phyloP scores from a whole-genome alignment of 352 stramenopile species.

The Globisporangium parvum region DNA sequence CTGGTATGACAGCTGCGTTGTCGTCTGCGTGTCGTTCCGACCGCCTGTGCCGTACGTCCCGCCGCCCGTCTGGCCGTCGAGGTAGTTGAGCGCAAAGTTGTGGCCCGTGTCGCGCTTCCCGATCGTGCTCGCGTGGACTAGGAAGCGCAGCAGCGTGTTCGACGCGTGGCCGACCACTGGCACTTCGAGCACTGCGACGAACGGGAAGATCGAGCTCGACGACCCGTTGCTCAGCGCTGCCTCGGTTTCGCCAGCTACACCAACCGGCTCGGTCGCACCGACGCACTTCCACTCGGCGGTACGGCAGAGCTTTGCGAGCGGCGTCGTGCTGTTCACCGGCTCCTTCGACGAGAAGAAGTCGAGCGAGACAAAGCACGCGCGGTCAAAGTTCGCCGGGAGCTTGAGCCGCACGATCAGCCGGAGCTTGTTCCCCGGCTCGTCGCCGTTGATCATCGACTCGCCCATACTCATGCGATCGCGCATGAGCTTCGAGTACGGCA shows the following conservation, averaged over 20 bases:
- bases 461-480: constrained; percentile 69
- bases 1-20: constrained; percentile 58
- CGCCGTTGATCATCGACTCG: constrained; percentile 70
- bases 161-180: constrained; percentile 74
- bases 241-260: constrained; percentile 57
- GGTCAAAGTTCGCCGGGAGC: constrained; percentile 66
- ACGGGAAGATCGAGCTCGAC: constrained; percentile 68
- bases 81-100: constrained; percentile 20
- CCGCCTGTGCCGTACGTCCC: constrained; percentile 26
- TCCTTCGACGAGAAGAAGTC: constrained; percentile 80
- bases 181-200: constrained; percentile 82
- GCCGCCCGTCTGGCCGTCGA: constrained; percentile 27
- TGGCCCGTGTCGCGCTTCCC: constrained; percentile 50
- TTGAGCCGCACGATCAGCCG: constrained; percentile 81
- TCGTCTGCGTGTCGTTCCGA: constrained; percentile 24
- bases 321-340: constrained; percentile 39
- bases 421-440: constrained; percentile 77
- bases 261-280: constrained; percentile 74
- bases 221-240: constrained; percentile 48
- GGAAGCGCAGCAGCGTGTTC: constrained; percentile 80
- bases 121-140: constrained; percentile 77
- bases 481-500: constrained; percentile 73
- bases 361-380: constrained; percentile 77
- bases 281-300: constrained; percentile 76
- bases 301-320: constrained; percentile 46